phyloP scores from a whole-genome alignment of 176 grass and related monocot genomes.

The Paspalum notatum region DNA sequence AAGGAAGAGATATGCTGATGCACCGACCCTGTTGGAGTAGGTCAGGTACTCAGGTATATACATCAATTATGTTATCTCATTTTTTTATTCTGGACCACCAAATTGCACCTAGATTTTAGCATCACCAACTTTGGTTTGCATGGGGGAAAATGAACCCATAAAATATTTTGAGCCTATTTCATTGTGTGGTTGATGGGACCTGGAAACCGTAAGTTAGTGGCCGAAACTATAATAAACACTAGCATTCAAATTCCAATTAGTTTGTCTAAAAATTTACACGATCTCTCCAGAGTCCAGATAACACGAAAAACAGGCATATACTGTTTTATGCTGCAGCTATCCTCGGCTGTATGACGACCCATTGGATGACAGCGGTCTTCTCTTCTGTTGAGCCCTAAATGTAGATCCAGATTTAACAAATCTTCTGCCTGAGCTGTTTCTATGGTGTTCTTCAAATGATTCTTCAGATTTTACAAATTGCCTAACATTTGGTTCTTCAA shows the following conservation, averaged over 20 bases:
- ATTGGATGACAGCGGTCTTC: slow-evolving; percentile 39
- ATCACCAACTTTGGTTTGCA: neutral
- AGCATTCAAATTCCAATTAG: slow-evolving; percentile 23
- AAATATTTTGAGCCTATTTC: slow-evolving; percentile 13
- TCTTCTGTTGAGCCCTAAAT: slow-evolving; percentile 49
- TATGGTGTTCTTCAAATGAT: slow-evolving; percentile 42
- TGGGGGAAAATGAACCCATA: neutral
- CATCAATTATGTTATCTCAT: slow-evolving; percentile 4
- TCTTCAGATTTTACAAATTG: slow-evolving; percentile 42
- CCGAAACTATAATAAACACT: slow-evolving; percentile 15
- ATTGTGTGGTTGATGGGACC: slow-evolving; percentile 12
- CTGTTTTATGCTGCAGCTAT: slow-evolving; percentile 20
- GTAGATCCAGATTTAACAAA: slow-evolving; percentile 40
- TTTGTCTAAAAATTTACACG: slow-evolving; percentile 37
- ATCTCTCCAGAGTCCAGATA: neutral
- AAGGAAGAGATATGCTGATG: neutral
- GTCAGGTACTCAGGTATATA: neutral
- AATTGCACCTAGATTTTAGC: neutral
- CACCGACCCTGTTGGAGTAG: slow-evolving; percentile 14
- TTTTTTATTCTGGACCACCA: slow-evolving; percentile 2
- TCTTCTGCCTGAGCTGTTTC: slow-evolving; percentile 35
- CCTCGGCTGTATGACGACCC: slow-evolving; percentile 31
- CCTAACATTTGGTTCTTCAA: slow-evolving; percentile 29
- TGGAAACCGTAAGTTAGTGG: neutral
- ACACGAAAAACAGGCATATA: neutral